Percentiles rank a stretch among this genome's conserved stretches.
These are phyloP conservation scores for Suhomyces wounanorum DNA, from an alignment of 1,139 yeast species.

Conservation along the genomic window DNA sequence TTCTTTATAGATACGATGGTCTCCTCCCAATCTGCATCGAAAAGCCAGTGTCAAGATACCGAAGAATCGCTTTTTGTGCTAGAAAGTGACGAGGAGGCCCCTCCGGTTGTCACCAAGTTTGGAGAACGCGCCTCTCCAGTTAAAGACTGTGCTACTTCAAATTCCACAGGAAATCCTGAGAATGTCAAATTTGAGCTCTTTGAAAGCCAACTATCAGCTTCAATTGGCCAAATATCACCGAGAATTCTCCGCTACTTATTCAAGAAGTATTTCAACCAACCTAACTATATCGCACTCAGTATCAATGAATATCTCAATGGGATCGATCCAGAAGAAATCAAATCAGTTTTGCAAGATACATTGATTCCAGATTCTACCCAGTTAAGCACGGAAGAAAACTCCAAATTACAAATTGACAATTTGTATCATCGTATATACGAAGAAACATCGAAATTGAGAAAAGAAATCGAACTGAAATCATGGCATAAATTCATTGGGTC, in stretches of 20 bases:
- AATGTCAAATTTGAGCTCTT: conserved; percentile 19
- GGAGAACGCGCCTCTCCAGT: background rate
- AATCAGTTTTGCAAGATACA: conserved; percentile 11
- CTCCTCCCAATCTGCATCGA: background rate
- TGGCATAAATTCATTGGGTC: conserved; percentile 63
- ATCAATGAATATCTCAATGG: conserved; percentile 31
- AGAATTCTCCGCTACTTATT: conserved; percentile 22
- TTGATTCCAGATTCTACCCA: conserved; percentile 5
- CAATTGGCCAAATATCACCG: conserved; percentile 27
- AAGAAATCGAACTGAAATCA: conserved; percentile 16
- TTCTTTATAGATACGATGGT: conserved; percentile 12
- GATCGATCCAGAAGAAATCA: conserved; percentile 15
- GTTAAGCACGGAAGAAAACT: conserved; percentile 11
- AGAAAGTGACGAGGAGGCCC: conserved; percentile 19
- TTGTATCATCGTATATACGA: conserved; percentile 19
- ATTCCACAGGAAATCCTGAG: background rate
- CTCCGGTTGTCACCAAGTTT: background rate
- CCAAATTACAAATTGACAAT: conserved; percentile 12
- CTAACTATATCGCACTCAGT: conserved; percentile 31
- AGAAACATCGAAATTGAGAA: conserved; percentile 16
- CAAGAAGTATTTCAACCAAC: conserved; percentile 24
- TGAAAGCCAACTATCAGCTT: conserved; percentile 21
- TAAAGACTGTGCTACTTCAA: background rate
- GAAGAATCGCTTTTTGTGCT: conserved; percentile 20
- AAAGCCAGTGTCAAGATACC: conserved; percentile 1